Percentiles rank a stretch among this genome's conserved stretches.
Conservation (phyloP, 306 rosid genomes). For the Trichosanthes truncata region DNA sequence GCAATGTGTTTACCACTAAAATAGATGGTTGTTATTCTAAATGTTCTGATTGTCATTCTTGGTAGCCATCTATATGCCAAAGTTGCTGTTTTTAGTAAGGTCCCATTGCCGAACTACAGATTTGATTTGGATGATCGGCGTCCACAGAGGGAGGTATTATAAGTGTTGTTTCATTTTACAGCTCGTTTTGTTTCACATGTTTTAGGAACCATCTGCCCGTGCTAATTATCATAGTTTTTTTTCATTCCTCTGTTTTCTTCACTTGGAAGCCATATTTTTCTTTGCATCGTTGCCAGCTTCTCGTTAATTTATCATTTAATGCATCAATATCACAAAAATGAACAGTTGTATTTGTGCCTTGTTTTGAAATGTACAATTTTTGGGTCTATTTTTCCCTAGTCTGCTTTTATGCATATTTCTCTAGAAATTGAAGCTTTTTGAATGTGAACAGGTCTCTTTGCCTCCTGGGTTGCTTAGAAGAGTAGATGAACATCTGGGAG, state of each 20-base stretch:
- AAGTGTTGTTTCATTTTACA: constrained; percentile 1
- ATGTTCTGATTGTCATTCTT: constrained; percentile 21
- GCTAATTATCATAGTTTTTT: not conserved
- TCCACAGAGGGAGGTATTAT: constrained; percentile 85
- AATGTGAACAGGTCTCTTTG: constrained; percentile 58
- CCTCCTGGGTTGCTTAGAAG: constrained; percentile 44
- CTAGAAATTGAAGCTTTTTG: constrained; percentile 24
- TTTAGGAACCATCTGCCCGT: not conserved
- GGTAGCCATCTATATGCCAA: constrained; percentile 80
- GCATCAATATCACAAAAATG: not conserved
- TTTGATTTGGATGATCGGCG: constrained; percentile 83
- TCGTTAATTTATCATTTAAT: not conserved
- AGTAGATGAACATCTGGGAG: constrained; percentile 53
- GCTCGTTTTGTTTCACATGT: not conserved
- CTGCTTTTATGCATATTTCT: not conserved
- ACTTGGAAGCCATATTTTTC: not conserved
- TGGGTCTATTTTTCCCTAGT: not conserved
- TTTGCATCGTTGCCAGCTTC: not conserved
- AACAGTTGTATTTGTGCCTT: not conserved
- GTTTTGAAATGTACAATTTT: not conserved
- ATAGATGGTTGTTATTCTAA: not conserved
- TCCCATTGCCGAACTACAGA: constrained; percentile 89
- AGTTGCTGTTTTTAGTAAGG: constrained; percentile 78
- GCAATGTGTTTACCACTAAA: not conserved
- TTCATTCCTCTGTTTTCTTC: not conserved